A percentile compares a stretch with the other conserved stretches of the same genome.
Conservation (phyloP, 441 rosid genomes). For the Dalechampia spathulata region DNA sequence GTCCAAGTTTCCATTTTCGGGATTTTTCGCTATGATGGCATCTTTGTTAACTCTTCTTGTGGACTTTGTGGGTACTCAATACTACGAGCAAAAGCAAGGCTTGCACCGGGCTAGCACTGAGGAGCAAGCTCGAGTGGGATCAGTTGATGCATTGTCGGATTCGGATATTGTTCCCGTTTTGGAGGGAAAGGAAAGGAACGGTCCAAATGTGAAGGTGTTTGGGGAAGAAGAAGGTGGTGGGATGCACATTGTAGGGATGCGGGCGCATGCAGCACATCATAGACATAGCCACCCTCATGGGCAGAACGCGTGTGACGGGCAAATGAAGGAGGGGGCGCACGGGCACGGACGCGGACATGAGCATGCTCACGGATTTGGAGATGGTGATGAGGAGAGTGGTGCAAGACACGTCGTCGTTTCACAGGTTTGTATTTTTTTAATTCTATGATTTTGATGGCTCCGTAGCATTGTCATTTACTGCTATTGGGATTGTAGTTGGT, state of each 20-base stretch:
- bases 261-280: constrained; percentile 82
- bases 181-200: constrained; percentile 15
- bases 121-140: constrained; percentile 33
- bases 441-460: too few relatives aligned
- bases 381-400: constrained; percentile 43
- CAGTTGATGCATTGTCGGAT: background rate
- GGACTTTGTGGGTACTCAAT: constrained; percentile 79
- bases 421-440: constrained; percentile 40
- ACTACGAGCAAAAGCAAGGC: constrained; percentile 72
- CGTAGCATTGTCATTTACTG: too few relatives aligned
- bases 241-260: constrained; percentile 90
- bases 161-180: constrained; percentile 22
- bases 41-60: constrained; percentile 61
- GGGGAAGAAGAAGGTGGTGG: constrained; percentile 81
- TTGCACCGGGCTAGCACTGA: constrained; percentile 26
- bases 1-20: constrained; percentile 76
- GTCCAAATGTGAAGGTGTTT: constrained; percentile 40
- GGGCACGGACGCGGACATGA: constrained; percentile 31
- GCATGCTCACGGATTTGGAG: constrained; percentile 33
- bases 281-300: constrained; percentile 68
- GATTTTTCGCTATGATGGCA: constrained; percentile 81
- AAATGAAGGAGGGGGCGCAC: constrained; percentile 20
- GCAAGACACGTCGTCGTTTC: constrained; percentile 81
- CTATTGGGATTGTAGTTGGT: too few relatives aligned
- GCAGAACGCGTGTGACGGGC: constrained; percentile 55